Evolutionary conservation across 768 basidiomycete species (phyloP).

Genomic region (Cystofilobasidium capitatum): DNA sequence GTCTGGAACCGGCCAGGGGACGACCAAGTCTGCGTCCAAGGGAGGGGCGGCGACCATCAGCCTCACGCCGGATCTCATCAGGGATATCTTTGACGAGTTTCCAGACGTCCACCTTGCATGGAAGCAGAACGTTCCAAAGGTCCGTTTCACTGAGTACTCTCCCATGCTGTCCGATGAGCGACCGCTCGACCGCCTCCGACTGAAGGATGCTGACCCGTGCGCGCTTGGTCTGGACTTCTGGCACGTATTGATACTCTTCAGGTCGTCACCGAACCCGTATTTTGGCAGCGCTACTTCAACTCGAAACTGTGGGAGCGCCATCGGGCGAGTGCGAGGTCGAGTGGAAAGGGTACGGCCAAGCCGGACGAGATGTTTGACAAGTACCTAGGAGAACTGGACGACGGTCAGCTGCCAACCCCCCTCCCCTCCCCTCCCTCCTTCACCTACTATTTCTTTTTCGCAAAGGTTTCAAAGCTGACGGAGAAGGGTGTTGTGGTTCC

Average conservation of each 20-base stretch:
- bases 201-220: background rate
- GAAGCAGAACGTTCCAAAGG: conserved; percentile 81
- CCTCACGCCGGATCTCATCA: conserved; percentile 53
- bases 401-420: conserved; percentile 49
- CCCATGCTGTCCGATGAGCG: background rate
- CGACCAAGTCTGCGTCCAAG: conserved; percentile 2
- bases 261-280: conserved; percentile 67
- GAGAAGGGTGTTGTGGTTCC: too few relatives aligned
- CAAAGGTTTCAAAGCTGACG: too few relatives aligned
- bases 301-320: conserved; percentile 92
- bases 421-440: background rate
- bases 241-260: conserved; percentile 17
- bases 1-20: background rate
- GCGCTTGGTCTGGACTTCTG: background rate
- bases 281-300: conserved; percentile 95
- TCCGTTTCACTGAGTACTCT: conserved; percentile 35
- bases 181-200: background rate
- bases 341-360: conserved; percentile 48
- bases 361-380: conserved; percentile 83
- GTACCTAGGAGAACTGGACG: conserved; percentile 92
- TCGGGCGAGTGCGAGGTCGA: conserved; percentile 80
- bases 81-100: conserved; percentile 96
- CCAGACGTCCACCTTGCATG: conserved; percentile 89
- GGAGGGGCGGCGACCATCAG: conserved; percentile 26
- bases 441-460: background rate